Percentiles rank a stretch among this genome's conserved stretches.
Evolutionary conservation across 805 yeast species (phyloP).

Genomic region (Lipomyces starkeyi): DNA sequence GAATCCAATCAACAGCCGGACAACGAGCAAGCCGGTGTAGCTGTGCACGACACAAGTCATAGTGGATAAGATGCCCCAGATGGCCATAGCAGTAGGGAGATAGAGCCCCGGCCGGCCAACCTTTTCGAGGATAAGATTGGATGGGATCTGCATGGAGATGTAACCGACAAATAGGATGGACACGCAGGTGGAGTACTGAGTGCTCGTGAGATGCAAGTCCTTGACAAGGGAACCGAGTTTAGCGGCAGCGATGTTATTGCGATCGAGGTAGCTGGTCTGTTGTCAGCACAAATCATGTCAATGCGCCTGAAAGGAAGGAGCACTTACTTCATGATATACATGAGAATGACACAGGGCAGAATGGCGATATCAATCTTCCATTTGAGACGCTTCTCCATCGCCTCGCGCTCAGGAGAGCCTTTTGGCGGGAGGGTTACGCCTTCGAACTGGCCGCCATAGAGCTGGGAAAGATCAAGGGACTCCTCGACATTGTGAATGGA

Average conservation of each 20-base stretch:
- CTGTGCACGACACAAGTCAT: constrained; percentile 54
- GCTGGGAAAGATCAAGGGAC: constrained; percentile 7
- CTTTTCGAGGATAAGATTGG: constrained; percentile 55
- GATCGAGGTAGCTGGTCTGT: constrained; percentile 49
- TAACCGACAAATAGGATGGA: constrained; percentile 59
- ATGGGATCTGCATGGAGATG: constrained; percentile 56
- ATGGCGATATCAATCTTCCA: constrained; percentile 57
- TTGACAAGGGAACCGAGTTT: constrained; percentile 52
- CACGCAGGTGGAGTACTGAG: constrained; percentile 56
- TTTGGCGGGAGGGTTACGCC: constrained; percentile 39
- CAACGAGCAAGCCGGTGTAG: constrained; percentile 53
- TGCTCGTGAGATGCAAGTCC: constrained; percentile 49
- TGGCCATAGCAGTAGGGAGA: constrained; percentile 55
- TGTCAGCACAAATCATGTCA: constrained; percentile 15
- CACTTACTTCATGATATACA: constrained; percentile 55
- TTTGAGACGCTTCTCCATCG: constrained; percentile 52
- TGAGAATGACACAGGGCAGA: constrained; percentile 56
- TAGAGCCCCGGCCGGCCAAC: constrained; percentile 59
- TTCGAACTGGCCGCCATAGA: constrained; percentile 33
- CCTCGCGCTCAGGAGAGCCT: constrained; percentile 52
- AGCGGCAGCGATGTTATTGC: constrained; percentile 57
- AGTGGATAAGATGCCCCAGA: constrained; percentile 55
- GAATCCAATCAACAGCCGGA: constrained; percentile 55
- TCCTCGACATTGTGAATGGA: constrained; percentile 19
- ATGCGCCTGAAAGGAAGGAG: not conserved